Percentiles rank a stretch among this genome's conserved stretches.
phyloP scores from a whole-genome alignment of 495 filamentous ascomycete genomes.

The Evernia prunastri region DNA sequence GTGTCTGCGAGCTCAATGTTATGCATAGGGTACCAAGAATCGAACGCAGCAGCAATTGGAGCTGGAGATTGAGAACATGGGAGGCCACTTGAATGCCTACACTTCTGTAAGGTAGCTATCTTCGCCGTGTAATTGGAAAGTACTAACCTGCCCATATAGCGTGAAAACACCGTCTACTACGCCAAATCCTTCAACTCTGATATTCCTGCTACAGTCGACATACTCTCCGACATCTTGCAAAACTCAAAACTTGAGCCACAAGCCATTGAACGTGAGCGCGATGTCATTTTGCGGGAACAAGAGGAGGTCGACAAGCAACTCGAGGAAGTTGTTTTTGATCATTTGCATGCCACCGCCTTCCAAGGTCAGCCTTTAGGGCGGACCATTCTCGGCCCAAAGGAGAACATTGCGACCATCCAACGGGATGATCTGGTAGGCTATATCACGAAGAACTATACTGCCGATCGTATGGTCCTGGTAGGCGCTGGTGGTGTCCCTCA shows the following conservation, averaged over 20 bases:
- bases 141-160: conserved; percentile 42
- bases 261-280: conserved; percentile 94
- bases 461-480: conserved; percentile 98
- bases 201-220: conserved; percentile 90
- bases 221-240: conserved; percentile 97
- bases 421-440: conserved; percentile 84
- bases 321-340: conserved; percentile 99
- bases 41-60: conserved; percentile 93
- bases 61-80: conserved; percentile 99
- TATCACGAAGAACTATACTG: conserved; percentile 99
- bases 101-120: conserved; percentile 76
- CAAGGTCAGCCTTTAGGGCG: conserved; percentile 92
- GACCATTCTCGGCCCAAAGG: conserved; percentile 93
- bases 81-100: conserved; percentile 98
- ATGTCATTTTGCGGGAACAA: conserved; percentile 96
- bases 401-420: conserved; percentile 96
- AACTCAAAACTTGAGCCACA: conserved; percentile 91
- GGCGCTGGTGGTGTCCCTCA: conserved; percentile 93
- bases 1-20: conserved; percentile 24
- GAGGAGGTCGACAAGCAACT: conserved; percentile 99
- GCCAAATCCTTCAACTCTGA: conserved; percentile 98
- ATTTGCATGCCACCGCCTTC: conserved; percentile 97
- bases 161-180: conserved; percentile 99
- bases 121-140: conserved; percentile 5
- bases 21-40: conserved; percentile 72